Evolutionary conservation across 2,329 filamentous ascomycete species (phyloP).

Genomic region (Trichoderma aggressivum): DNA sequence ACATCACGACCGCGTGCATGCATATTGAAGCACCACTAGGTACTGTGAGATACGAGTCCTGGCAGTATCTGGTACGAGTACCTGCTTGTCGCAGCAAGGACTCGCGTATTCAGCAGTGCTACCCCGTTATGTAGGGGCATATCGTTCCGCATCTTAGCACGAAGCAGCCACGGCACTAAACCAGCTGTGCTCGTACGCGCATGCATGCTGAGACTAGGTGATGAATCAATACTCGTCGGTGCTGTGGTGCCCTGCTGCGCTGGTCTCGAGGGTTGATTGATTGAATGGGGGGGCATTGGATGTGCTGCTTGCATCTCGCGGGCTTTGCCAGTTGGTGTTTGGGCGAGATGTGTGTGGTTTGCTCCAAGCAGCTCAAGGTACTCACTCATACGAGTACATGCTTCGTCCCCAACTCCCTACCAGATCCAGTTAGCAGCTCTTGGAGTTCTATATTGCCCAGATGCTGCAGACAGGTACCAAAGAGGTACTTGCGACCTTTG

Average conservation of each 20-base stretch:
- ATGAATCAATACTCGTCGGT: background rate
- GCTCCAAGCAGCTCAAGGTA: background rate
- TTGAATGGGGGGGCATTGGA: background rate
- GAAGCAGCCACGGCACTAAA: background rate
- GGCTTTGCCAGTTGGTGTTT: background rate
- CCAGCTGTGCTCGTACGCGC: background rate
- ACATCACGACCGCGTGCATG: background rate
- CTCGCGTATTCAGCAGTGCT: background rate
- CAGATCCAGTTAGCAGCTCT: background rate
- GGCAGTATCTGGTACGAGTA: background rate
- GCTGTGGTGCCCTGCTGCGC: background rate
- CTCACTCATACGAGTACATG: background rate
- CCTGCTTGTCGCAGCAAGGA: background rate
- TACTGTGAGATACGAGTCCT: background rate
- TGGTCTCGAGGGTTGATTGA: background rate
- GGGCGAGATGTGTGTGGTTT: background rate
- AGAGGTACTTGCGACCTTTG: background rate
- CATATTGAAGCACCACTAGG: background rate
- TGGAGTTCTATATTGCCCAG: background rate
- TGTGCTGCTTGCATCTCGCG: background rate
- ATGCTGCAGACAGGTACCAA: background rate
- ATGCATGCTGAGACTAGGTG: background rate
- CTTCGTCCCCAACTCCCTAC: background rate
- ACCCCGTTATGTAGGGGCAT: background rate
- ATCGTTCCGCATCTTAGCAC: background rate